phyloP scores from a whole-genome alignment of 306 rosid species.

The Cicer arietinum region DNA sequence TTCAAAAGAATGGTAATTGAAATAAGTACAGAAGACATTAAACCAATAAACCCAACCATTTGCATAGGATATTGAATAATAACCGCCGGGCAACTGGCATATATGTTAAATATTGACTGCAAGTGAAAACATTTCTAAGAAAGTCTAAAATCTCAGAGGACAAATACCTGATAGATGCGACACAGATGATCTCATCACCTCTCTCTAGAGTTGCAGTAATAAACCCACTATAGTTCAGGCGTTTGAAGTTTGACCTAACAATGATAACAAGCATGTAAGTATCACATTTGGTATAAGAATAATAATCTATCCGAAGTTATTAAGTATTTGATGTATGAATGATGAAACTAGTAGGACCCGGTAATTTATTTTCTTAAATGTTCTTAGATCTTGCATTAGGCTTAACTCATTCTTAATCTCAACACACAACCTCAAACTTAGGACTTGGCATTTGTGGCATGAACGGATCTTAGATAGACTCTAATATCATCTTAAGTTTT shows the following conservation, averaged over 20 bases:
- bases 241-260: constrained; percentile 87
- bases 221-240: constrained; percentile 80
- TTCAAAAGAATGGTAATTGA: constrained; percentile 11
- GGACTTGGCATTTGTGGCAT: no score
- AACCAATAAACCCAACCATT: constrained; percentile 29
- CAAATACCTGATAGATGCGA: constrained; percentile 81
- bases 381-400: neutral
- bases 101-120: constrained; percentile 24
- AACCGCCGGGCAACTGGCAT: neutral
- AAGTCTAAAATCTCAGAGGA: constrained; percentile 23
- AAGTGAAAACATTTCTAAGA: constrained; percentile 23
- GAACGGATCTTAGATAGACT: no score
- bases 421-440: no score
- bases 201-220: constrained; percentile 85
- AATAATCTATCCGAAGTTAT: constrained; percentile 12
- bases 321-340: neutral
- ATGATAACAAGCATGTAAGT: constrained; percentile 34
- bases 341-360: constrained; percentile 14
- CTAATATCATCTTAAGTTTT: neutral
- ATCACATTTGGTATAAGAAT: constrained; percentile 5
- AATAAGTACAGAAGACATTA: constrained; percentile 13
- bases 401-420: neutral
- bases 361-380: constrained; percentile 1
- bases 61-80: constrained; percentile 13
- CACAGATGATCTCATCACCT: constrained; percentile 78